Evolutionary conservation across 441 rosid genomes (phyloP).

Genomic region (Flueggea neowawraea): DNA sequence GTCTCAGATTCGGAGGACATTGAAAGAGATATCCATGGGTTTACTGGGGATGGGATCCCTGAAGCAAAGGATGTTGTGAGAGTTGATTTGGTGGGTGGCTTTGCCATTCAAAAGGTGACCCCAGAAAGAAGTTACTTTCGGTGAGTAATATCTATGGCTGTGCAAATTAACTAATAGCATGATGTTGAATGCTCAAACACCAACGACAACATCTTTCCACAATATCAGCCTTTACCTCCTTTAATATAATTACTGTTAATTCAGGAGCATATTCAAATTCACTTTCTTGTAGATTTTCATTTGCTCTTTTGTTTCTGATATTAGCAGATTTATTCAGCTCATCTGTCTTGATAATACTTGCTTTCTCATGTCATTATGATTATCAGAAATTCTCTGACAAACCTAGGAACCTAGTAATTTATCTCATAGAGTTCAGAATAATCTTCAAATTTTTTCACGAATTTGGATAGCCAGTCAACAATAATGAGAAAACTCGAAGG

Average conservation of each 20-base stretch:
- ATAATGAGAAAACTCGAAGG: too few species aligned
- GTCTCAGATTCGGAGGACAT: constrained; percentile 59
- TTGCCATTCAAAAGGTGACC: constrained; percentile 82
- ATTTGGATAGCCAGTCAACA: too few species aligned
- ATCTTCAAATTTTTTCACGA: too few species aligned
- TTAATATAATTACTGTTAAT: background rate
- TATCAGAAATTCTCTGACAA: too few species aligned
- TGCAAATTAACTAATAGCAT: background rate
- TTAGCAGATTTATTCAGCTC: too few species aligned
- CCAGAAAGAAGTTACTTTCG: constrained; percentile 75
- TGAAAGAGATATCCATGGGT: constrained; percentile 54
- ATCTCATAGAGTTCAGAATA: too few species aligned
- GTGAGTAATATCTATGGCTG: constrained; percentile 30
- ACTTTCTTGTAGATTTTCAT: too few species aligned
- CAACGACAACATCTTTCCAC: background rate
- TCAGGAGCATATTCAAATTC: too few species aligned
- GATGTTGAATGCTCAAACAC: background rate
- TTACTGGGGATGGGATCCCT: constrained; percentile 47
- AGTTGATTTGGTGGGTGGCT: constrained; percentile 86
- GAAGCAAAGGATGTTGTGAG: constrained; percentile 69
- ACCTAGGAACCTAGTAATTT: too few species aligned
- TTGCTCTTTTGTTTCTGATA: too few species aligned
- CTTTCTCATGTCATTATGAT: too few species aligned
- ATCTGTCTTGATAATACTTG: too few species aligned
- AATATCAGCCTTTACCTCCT: background rate